A percentile compares a stretch with the other conserved stretches of the same genome.
These are phyloP conservation scores for Pichia phayaonensis DNA, from an alignment of 805 yeast genomes.

Conservation along the genomic window DNA sequence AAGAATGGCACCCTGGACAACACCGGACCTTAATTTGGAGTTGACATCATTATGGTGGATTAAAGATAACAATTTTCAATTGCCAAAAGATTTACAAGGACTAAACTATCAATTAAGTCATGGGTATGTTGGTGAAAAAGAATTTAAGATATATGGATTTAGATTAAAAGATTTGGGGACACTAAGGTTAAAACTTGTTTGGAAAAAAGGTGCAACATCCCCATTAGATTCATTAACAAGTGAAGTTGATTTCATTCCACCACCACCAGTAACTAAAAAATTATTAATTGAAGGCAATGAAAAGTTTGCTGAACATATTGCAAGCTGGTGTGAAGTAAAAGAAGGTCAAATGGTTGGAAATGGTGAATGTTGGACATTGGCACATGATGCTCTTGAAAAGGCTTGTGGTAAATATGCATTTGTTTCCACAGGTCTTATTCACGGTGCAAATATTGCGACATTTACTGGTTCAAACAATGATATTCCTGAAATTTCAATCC, in stretches of 20 bases:
- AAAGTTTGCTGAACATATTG: constrained; percentile 44
- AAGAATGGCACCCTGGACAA: constrained; percentile 19
- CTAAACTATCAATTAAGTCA: constrained; percentile 28
- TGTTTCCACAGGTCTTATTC: constrained; percentile 38
- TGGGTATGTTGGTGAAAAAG: constrained; percentile 23
- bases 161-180: constrained; percentile 38
- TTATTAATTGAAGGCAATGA: constrained; percentile 29
- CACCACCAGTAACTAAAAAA: constrained; percentile 35
- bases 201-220: constrained; percentile 28
- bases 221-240: constrained; percentile 23
- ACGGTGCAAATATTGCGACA: constrained; percentile 34
- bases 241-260: constrained; percentile 31
- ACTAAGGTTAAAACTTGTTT: constrained; percentile 28
- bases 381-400: constrained; percentile 43
- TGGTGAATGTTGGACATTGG: constrained; percentile 60
- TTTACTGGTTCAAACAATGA: constrained; percentile 11
- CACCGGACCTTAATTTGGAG: constrained; percentile 36
- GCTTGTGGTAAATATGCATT: constrained; percentile 55
- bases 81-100: constrained; percentile 35
- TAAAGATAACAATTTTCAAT: constrained; percentile 15
- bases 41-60: constrained; percentile 42
- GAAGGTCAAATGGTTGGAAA: constrained; percentile 41
- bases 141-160: constrained; percentile 29
- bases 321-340: constrained; percentile 45
- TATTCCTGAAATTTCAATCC: constrained; percentile 15